Conservation (phyloP, 768 basidiomycete species). For the Clitopilus hobsonii region DNA sequence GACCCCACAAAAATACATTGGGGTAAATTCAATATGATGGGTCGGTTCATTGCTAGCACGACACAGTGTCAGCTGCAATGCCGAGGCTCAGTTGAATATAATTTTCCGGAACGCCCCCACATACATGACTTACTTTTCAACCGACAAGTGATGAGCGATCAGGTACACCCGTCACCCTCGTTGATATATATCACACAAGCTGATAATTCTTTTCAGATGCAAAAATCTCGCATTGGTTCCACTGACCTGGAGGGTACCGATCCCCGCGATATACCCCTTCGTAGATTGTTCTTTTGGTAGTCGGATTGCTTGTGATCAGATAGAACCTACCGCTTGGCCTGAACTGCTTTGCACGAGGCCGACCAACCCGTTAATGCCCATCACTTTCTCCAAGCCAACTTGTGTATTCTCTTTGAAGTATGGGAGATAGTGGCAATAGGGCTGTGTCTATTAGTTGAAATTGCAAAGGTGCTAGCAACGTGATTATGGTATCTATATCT, state of each 20-base stretch:
- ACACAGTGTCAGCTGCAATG: conserved; percentile 77
- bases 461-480: no score
- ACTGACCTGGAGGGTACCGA: conserved; percentile 42
- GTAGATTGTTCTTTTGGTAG: conserved; percentile 47
- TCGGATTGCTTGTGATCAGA: conserved; percentile 13
- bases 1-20: conserved; percentile 82
- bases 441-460: no score
- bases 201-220: conserved; percentile 42
- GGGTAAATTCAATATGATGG: conserved; percentile 95
- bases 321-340: no score
- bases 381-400: no score
- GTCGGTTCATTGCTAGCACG: conserved; percentile 75
- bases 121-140: conserved; percentile 54
- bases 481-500: background rate
- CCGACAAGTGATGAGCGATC: conserved; percentile 61
- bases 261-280: conserved; percentile 42
- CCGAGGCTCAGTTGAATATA: conserved; percentile 52
- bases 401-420: no score
- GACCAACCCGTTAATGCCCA: no score
- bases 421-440: no score
- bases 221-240: conserved; percentile 57
- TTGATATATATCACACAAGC: background rate
- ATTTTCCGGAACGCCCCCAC: conserved; percentile 50
- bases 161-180: conserved; percentile 34
- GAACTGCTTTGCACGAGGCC: no score